These are phyloP conservation scores for Mortierella polycephala DNA, from an alignment of 371 early-diverging fungal species.

Conservation along the genomic window DNA sequence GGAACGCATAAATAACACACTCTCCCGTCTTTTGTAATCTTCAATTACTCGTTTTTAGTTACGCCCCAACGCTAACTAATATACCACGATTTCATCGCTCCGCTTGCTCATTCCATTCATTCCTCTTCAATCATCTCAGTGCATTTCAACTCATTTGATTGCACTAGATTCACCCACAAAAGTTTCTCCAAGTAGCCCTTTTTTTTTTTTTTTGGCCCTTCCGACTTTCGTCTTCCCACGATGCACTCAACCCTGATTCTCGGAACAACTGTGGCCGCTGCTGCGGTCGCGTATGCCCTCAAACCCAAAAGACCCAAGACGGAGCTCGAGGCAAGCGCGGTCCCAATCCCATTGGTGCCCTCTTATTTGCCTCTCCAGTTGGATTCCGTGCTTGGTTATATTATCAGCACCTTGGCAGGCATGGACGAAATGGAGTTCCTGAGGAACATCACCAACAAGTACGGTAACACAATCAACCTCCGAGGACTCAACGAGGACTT, in stretches of 20 bases:
- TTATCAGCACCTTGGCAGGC: conserved; percentile 13
- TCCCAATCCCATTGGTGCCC: conserved; percentile 12
- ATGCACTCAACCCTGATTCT: conserved; percentile 30
- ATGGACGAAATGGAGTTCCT: conserved; percentile 33
- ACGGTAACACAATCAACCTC: conserved; percentile 37
- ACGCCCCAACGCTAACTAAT: too few species aligned
- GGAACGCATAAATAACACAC: too few species aligned
- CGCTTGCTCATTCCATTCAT: too few species aligned
- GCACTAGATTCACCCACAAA: too few species aligned
- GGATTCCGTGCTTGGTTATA: conserved; percentile 18
- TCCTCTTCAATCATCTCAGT: too few species aligned
- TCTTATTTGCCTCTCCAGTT: conserved; percentile 42
- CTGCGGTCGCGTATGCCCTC: conserved; percentile 22
- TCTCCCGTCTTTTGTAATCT: too few species aligned
- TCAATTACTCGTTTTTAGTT: too few species aligned
- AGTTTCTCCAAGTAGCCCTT: too few species aligned
- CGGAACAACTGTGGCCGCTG: conserved; percentile 29
- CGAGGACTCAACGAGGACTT: conserved; percentile 34
- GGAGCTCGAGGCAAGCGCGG: conserved; percentile 34
- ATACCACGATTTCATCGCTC: too few species aligned
- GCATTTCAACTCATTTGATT: too few species aligned
- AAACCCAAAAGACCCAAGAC: conserved; percentile 45
- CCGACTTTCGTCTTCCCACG: neutral
- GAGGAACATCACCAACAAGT: conserved; percentile 1
- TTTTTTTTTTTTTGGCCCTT: neutral